phyloP scores from a whole-genome alignment of 176 grass and related monocot genomes.

The Aegilops bicornis region DNA sequence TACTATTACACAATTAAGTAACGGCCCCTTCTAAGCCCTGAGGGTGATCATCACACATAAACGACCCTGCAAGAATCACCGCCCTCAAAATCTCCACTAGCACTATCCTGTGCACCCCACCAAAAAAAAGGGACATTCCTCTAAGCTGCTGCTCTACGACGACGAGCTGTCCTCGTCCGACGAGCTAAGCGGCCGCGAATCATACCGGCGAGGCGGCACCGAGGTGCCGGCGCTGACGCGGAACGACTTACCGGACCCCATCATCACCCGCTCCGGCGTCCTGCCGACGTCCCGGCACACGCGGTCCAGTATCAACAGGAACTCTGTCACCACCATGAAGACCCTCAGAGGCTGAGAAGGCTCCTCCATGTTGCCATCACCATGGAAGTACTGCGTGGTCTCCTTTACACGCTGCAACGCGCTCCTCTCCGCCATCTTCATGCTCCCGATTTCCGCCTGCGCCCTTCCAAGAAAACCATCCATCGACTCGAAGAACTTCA shows the following conservation, averaged over 20 bases:
- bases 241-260: slow-evolving; percentile 63
- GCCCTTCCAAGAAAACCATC: slow-evolving; percentile 46
- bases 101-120: slow-evolving; percentile 10
- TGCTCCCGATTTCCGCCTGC: slow-evolving; percentile 26
- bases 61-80: slow-evolving; percentile 27
- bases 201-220: slow-evolving; percentile 10
- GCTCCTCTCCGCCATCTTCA: slow-evolving; percentile 42
- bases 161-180: slow-evolving; percentile 58
- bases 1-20: slow-evolving; percentile 10
- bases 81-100: slow-evolving; percentile 9
- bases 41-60: slow-evolving; percentile 8
- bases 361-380: slow-evolving; percentile 48
- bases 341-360: slow-evolving; percentile 55
- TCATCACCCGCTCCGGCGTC: slow-evolving; percentile 61
- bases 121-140: not conserved
- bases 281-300: slow-evolving; percentile 72
- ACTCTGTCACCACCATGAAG: slow-evolving; percentile 67
- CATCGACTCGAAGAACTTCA: slow-evolving; percentile 53
- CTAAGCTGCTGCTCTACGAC: slow-evolving; percentile 26
- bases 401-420: slow-evolving; percentile 51
- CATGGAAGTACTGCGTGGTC: slow-evolving; percentile 70
- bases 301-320: slow-evolving; percentile 53
- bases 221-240: slow-evolving; percentile 42
- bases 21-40: not conserved
- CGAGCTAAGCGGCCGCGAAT: slow-evolving; percentile 27